A percentile compares a stretch with the other conserved stretches of the same genome.
Evolutionary conservation across 345 rosid genomes (phyloP).

Genomic region (Salix dunnii): DNA sequence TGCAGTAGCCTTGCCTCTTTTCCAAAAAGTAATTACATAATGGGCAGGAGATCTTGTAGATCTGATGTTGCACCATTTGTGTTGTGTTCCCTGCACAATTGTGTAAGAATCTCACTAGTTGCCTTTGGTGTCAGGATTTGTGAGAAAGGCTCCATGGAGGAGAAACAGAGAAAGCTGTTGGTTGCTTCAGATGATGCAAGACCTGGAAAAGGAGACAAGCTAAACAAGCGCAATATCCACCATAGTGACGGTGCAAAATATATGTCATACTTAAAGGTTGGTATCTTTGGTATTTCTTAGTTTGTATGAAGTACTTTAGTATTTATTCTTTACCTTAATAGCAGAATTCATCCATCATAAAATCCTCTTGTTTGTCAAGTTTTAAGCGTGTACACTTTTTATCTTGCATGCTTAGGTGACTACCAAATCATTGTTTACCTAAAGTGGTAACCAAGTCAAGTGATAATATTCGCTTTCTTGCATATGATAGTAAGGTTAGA

Average conservation of each 20-base stretch:
- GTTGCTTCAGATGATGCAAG: conserved; percentile 40
- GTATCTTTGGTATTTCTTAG: conserved; percentile 16
- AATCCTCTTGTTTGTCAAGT: background rate
- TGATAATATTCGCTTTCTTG: background rate
- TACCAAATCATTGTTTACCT: background rate
- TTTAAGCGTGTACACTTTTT: background rate
- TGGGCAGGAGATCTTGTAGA: background rate
- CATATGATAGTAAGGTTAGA: background rate
- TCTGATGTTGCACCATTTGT: background rate
- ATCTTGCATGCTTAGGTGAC: background rate
- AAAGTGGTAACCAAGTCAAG: background rate
- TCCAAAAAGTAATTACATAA: background rate
- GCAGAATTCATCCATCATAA: background rate
- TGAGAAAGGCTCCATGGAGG: conserved; percentile 39
- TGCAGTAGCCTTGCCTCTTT: background rate
- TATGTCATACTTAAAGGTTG: conserved; percentile 94
- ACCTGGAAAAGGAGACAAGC: conserved; percentile 42
- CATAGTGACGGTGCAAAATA: conserved; percentile 73
- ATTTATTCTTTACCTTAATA: conserved; percentile 2
- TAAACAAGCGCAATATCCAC: conserved; percentile 46
- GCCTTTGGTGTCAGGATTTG: conserved; percentile 41
- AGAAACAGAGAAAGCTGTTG: conserved; percentile 34
- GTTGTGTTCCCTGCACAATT: background rate
- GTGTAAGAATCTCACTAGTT: conserved; percentile 16
- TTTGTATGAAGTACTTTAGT: conserved; percentile 6